Percentiles rank a stretch among this genome's conserved stretches.
phyloP scores from a whole-genome alignment of 306 rosid genomes.

The Casuarina equisetifolia region DNA sequence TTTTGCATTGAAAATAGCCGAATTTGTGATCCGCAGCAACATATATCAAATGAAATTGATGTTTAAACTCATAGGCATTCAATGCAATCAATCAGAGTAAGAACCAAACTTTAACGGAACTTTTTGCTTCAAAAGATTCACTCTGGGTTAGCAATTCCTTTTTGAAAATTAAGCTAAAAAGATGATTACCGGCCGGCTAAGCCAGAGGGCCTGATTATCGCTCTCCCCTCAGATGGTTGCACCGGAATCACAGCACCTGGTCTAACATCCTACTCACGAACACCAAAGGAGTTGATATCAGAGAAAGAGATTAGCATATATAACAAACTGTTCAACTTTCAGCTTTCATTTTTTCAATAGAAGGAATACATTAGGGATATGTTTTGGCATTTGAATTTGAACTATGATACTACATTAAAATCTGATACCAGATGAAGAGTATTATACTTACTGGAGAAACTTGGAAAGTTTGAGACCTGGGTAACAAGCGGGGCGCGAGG shows the following conservation, averaged over 20 bases:
- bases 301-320: not conserved
- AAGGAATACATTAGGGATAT: too few relatives aligned
- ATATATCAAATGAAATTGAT: too few relatives aligned
- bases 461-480: slow-evolving; percentile 36
- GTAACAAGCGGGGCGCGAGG: slow-evolving; percentile 33
- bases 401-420: too few relatives aligned
- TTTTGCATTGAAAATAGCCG: too few relatives aligned
- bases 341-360: too few relatives aligned
- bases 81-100: too few relatives aligned
- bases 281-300: not conserved
- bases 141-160: slow-evolving; percentile 3
- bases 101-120: too few relatives aligned
- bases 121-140: not conserved
- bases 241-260: slow-evolving; percentile 26
- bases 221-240: slow-evolving; percentile 28
- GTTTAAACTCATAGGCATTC: too few relatives aligned
- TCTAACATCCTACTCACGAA: slow-evolving; percentile 46
- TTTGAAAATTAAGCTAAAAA: not conserved
- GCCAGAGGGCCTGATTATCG: slow-evolving; percentile 24
- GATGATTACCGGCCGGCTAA: slow-evolving; percentile 39
- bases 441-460: slow-evolving; percentile 39
- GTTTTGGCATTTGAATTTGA: too few relatives aligned
- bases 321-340: too few relatives aligned
- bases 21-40: too few relatives aligned
- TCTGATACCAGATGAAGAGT: too few relatives aligned